Conservation (phyloP, 83 land plant species). For the Picea mariana region DNA sequence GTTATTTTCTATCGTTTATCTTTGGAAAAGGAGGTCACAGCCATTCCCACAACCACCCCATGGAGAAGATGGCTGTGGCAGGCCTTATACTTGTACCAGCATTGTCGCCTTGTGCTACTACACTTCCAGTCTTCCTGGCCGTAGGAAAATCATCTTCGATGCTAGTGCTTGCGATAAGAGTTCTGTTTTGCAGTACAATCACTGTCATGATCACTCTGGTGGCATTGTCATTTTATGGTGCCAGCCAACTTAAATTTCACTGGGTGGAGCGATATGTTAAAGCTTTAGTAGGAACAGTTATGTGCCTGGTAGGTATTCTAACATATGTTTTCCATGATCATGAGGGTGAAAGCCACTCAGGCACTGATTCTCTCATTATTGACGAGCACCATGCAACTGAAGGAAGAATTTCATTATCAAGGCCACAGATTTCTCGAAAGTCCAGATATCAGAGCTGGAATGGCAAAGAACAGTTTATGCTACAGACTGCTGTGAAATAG, state of each 20-base stretch:
- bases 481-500: too few species aligned
- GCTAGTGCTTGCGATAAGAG: slow-evolving; percentile 87
- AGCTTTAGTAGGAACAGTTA: slow-evolving; percentile 88
- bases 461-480: too few species aligned
- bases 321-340: slow-evolving; percentile 92
- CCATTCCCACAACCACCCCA: slow-evolving; percentile 91
- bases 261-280: slow-evolving; percentile 99
- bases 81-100: slow-evolving; percentile 95
- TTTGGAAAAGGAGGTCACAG: slow-evolving; percentile 92
- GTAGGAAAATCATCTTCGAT: slow-evolving; percentile 88
- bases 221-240: slow-evolving; percentile 93
- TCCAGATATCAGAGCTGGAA: too few species aligned
- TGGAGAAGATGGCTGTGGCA: slow-evolving; percentile 99
- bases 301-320: slow-evolving; percentile 87
- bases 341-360: slow-evolving; percentile 40
- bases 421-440: too few species aligned
- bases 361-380: not conserved
- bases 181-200: slow-evolving; percentile 85
- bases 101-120: slow-evolving; percentile 97
- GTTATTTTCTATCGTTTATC: too few species aligned
- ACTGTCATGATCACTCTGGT: slow-evolving; percentile 94
- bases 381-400: too few species aligned
- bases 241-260: slow-evolving; percentile 96
- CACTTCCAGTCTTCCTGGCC: slow-evolving; percentile 96
- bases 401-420: too few species aligned